Base-by-base conservation (phyloP, 164 flowering plant genomes). In the Magnolia kwangsiensis region DNA sequence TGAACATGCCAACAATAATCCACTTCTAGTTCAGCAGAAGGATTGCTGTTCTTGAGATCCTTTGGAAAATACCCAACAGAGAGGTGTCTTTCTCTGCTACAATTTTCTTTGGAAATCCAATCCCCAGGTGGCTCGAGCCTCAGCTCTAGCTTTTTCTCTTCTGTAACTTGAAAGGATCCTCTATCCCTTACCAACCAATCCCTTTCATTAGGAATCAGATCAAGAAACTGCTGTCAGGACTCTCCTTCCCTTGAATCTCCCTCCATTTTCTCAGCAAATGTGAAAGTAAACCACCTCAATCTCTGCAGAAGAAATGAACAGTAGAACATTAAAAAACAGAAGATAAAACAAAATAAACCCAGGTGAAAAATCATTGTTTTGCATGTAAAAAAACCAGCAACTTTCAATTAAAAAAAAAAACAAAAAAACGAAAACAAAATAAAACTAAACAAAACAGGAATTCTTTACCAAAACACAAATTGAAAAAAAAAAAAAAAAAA, bases 81-180 rank as follows among this genome's bases (percentile, higher is more conserved):
- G 69, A 79, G 83, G 63, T 81, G 82, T 64, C 74, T 72, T 67
- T 75, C 78, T 76, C 23, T 80, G 65, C 14, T 72, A 66, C 66
- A 50, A 45, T 37, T 67, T 50, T 66, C 71, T 24, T 67, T 67
- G 8, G 20, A 14, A 13, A 23, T 19, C 77, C 77, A 75, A 51
- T 66, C 87, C 37, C 92, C 95, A 1, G 98, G 98, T 49, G 95
- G 94, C 73, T 87, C 97, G 27, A 94, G 87, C 82, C 90, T 91
- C n/a, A 94, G 87, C 80, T 92, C 97, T 24, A 94, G 88, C 85
- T 91, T 87, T 27, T 82, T 85, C 75, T 89, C 90, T 51, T 90
- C 98, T 61, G 89, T 77, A 80, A 69, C 73, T 13, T 81, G 84
- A 78, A 77, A 77, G 59, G 75, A 72, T 51, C 73, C 80, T 69